Conservation (phyloP, 441 rosid genomes). For the Euphorbia schlechtendalii region DNA sequence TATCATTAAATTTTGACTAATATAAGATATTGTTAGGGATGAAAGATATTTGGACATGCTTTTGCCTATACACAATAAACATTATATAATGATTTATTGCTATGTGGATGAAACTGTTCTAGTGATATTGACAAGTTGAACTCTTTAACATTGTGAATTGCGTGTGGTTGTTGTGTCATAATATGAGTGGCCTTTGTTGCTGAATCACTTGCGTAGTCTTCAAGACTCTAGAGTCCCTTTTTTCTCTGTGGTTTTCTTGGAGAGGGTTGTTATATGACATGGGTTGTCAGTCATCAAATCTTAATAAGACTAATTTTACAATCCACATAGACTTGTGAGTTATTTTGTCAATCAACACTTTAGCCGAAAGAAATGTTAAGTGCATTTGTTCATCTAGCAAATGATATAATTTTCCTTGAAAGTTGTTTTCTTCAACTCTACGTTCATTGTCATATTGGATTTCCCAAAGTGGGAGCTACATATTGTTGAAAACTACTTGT, state of each 20-base stretch:
- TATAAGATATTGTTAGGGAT: slow-evolving; percentile 17
- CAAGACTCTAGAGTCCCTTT: slow-evolving; percentile 8
- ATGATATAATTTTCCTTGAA: slow-evolving; percentile 21
- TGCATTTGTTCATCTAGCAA: slow-evolving; percentile 32
- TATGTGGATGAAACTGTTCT: slow-evolving; percentile 27
- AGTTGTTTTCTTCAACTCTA: slow-evolving; percentile 29
- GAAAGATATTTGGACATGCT: slow-evolving; percentile 20
- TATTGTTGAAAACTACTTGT: slow-evolving; percentile 14
- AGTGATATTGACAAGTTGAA: slow-evolving; percentile 21
- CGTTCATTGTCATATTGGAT: slow-evolving; percentile 19
- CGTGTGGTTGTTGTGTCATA: slow-evolving; percentile 16
- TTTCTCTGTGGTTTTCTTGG: slow-evolving; percentile 9
- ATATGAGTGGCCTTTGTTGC: slow-evolving; percentile 27
- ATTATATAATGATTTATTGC: slow-evolving; percentile 19
- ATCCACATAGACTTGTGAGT: slow-evolving; percentile 30
- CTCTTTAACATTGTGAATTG: slow-evolving; percentile 5
- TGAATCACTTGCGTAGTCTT: slow-evolving; percentile 20
- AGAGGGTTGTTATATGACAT: slow-evolving; percentile 21
- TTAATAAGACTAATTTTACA: slow-evolving; percentile 19
- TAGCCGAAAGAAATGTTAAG: slow-evolving; percentile 43
- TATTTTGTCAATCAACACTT: slow-evolving; percentile 34
- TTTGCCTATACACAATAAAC: slow-evolving; percentile 19
- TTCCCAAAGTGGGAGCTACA: slow-evolving; percentile 12
- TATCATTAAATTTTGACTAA: slow-evolving; percentile 26
- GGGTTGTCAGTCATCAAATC: slow-evolving; percentile 17